Conservation (phyloP, 139 green algal species). For the Tetradesmus lagerheimii region DNA sequence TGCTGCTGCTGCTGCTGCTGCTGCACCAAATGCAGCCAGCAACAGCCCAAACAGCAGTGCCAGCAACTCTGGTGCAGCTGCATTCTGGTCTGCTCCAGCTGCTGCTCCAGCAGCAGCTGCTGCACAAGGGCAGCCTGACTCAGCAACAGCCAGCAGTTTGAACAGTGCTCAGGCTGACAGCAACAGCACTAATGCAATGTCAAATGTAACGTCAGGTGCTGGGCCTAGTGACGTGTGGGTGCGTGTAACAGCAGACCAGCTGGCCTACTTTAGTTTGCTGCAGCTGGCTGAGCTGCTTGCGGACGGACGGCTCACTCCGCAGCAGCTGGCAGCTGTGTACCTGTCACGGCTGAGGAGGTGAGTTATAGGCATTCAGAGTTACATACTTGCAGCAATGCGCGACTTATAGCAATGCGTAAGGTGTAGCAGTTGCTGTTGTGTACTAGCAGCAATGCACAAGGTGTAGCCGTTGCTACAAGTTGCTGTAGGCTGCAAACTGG, state of each 20-base stretch:
- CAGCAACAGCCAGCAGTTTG: background rate
- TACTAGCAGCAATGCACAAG: too few species aligned
- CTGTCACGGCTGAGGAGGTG: constrained; percentile 19
- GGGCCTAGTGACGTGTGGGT: background rate
- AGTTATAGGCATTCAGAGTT: too few species aligned
- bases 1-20: background rate
- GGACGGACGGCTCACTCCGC: background rate
- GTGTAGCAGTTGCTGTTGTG: too few species aligned
- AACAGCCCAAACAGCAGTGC: background rate
- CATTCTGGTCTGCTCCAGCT: background rate
- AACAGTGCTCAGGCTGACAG: background rate
- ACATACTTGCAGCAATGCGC: too few species aligned
- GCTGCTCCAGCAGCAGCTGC: constrained; percentile 23
- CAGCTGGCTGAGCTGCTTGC: constrained; percentile 16
- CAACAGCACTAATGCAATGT: background rate
- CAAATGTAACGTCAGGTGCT: background rate
- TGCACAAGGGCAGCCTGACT: background rate
- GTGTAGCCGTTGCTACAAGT: too few species aligned
- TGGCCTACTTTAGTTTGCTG: background rate
- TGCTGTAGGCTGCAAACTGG: too few species aligned
- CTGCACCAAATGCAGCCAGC: background rate
- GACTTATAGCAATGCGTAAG: too few species aligned
- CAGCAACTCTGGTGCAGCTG: background rate
- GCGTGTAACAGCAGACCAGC: background rate
- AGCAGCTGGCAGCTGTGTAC: constrained; percentile 16